A percentile compares a stretch with the other conserved stretches of the same genome.
These are phyloP conservation scores for Colletotrichum sp. DNA, from an alignment of 2,329 filamentous ascomycete genomes.

Conservation along the genomic window DNA sequence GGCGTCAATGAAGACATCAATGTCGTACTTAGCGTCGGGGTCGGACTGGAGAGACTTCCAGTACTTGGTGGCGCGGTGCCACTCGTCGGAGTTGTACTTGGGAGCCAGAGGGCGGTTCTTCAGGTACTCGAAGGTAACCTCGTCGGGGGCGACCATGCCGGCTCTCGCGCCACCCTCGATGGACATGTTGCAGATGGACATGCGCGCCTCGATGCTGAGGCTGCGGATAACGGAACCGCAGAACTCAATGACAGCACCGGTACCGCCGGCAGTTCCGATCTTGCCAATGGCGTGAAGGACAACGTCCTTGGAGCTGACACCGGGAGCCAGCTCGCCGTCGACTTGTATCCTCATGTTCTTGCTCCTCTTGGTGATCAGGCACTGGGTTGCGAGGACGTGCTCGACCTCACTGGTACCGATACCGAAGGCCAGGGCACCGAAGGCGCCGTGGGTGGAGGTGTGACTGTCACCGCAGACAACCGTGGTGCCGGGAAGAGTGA, in stretches of 20 bases:
- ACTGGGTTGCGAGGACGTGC: constrained; percentile 96
- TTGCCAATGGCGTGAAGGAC: constrained; percentile 90
- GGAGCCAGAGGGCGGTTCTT: constrained; percentile 90
- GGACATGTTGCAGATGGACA: constrained; percentile 99
- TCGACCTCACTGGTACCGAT: constrained; percentile 99
- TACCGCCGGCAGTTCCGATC: constrained; percentile 95
- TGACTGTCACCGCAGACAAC: constrained; percentile 98
- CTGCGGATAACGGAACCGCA: constrained; percentile 90
- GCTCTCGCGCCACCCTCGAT: constrained; percentile 95
- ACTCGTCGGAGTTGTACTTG: constrained; percentile 81
- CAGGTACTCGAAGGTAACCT: constrained; percentile 93
- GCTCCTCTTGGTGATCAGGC: constrained; percentile 89
- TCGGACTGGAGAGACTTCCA: constrained; percentile 90
- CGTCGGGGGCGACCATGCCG: constrained; percentile 95
- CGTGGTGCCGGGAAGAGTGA: constrained; percentile 95
- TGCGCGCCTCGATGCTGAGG: constrained; percentile 94
- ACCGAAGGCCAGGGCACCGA: constrained; percentile 92
- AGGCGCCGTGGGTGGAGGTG: constrained; percentile 97
- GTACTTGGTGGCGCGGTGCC: constrained; percentile 86
- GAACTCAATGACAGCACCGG: constrained; percentile 94
- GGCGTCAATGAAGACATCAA: constrained; percentile 85
- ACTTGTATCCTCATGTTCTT: constrained; percentile 99
- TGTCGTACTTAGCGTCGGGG: constrained; percentile 86
- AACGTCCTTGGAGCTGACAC: constrained; percentile 96
- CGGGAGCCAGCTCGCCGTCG: constrained; percentile 85